Evolutionary conservation across 2,329 filamentous ascomycete genomes (phyloP).

Genomic region (Domatiomyces catenatus): DNA sequence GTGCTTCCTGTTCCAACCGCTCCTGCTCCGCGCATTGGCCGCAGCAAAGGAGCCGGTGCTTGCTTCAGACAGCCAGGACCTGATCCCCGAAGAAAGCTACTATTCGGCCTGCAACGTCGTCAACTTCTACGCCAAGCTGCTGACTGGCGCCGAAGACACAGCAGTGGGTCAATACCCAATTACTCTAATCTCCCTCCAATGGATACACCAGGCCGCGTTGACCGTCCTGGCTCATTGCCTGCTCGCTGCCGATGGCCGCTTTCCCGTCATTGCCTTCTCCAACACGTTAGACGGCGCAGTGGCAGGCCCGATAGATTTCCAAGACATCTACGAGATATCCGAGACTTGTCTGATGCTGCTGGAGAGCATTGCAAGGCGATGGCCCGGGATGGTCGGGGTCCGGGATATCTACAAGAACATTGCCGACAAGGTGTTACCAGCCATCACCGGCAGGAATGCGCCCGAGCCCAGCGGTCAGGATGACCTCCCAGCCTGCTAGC

Average conservation of each 20-base stretch:
- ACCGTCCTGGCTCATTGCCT: constrained; percentile 21
- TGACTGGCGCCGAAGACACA: constrained; percentile 20
- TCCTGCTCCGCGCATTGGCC: constrained; percentile 16
- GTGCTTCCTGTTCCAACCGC: constrained; percentile 22
- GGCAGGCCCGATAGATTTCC: constrained; percentile 16
- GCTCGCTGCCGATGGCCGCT: constrained; percentile 19
- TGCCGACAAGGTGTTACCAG: constrained; percentile 17
- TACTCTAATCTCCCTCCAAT: constrained; percentile 21
- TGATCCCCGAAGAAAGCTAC: constrained; percentile 20
- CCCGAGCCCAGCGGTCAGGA: constrained; percentile 1
- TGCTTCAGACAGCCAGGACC: constrained; percentile 4
- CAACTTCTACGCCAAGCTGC: constrained; percentile 19
- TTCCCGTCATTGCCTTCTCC: constrained; percentile 15
- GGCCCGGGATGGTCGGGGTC: constrained; percentile 17
- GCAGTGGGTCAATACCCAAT: constrained; percentile 20
- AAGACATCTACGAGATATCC: constrained; percentile 17
- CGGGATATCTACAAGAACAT: constrained; percentile 17
- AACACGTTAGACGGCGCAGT: constrained; percentile 9
- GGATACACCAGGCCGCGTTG: constrained; percentile 21
- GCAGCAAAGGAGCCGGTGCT: constrained; percentile 13
- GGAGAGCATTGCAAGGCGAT: constrained; percentile 15
- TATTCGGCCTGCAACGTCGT: constrained; percentile 19
- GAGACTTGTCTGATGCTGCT: constrained; percentile 16
- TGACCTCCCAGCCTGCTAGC: too few species aligned
- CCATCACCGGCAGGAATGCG: constrained; percentile 12